phyloP scores from a whole-genome alignment of 768 basidiomycete species.

The Boletus speciosus region DNA sequence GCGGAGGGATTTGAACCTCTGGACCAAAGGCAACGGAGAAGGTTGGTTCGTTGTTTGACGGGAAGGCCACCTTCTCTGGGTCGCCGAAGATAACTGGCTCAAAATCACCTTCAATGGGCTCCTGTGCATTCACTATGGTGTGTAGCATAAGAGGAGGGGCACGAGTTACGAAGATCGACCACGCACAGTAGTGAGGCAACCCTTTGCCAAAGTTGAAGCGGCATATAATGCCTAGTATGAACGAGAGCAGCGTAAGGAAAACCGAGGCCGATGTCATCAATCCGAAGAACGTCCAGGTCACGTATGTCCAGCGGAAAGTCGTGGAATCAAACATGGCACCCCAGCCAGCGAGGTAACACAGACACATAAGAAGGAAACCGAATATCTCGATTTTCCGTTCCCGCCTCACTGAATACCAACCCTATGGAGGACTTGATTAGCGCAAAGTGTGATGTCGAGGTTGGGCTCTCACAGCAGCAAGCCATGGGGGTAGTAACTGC shows the following conservation, averaged over 20 bases:
- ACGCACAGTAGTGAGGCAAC: slow-evolving; percentile 61
- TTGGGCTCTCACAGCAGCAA: slow-evolving; percentile 44
- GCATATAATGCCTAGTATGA: slow-evolving; percentile 64
- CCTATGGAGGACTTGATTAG: slow-evolving; percentile 35
- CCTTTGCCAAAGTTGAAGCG: slow-evolving; percentile 78
- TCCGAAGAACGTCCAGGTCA: slow-evolving; percentile 71
- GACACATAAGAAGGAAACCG: slow-evolving; percentile 57
- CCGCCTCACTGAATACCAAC: slow-evolving; percentile 72
- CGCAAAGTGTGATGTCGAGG: background rate
- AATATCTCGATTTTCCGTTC: slow-evolving; percentile 60
- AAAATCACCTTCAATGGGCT: slow-evolving; percentile 47
- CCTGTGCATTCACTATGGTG: slow-evolving; percentile 50
- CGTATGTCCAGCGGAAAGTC: slow-evolving; percentile 75
- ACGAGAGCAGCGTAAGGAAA: slow-evolving; percentile 48
- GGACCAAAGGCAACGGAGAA: no score
- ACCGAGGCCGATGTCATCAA: slow-evolving; percentile 59
- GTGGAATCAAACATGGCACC: slow-evolving; percentile 67
- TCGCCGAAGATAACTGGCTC: slow-evolving; percentile 31
- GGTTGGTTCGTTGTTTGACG: no score
- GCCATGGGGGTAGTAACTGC: slow-evolving; percentile 68
- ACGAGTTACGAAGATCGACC: background rate
- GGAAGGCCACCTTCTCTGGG: slow-evolving; percentile 27
- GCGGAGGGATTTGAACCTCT: no score
- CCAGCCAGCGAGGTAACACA: slow-evolving; percentile 66
- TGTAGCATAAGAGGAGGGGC: background rate